Evolutionary conservation across 306 rosid genomes (phyloP).

Genomic region (Crotalaria pallida): DNA sequence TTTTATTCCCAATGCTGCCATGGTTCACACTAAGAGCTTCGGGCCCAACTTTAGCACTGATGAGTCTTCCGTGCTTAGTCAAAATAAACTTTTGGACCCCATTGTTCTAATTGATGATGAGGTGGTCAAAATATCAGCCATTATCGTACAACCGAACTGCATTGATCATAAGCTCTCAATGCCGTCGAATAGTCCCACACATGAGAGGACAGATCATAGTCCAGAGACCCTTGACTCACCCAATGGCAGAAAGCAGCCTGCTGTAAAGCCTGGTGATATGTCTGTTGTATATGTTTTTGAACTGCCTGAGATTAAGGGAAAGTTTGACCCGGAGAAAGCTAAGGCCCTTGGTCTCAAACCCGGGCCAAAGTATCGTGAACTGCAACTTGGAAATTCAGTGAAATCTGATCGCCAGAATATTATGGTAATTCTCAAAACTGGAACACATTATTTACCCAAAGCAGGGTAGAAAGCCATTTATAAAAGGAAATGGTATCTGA

Average conservation of each 20-base stretch:
- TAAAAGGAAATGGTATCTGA: neutral
- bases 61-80: constrained; percentile 21
- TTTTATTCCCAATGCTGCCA: constrained; percentile 86
- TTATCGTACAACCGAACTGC: constrained; percentile 53
- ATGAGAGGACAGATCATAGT: constrained; percentile 22
- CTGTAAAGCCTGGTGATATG: constrained; percentile 70
- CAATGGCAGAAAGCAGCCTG: constrained; percentile 20
- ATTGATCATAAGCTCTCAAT: constrained; percentile 16
- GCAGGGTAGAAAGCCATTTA: constrained; percentile 1
- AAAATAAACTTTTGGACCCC: constrained; percentile 42
- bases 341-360: constrained; percentile 66
- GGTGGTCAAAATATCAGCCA: constrained; percentile 85
- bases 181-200: constrained; percentile 22
- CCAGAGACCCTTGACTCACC: constrained; percentile 29
- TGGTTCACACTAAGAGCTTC: constrained; percentile 93
- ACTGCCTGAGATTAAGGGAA: constrained; percentile 86
- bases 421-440: constrained; percentile 49
- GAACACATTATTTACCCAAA: neutral
- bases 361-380: constrained; percentile 74
- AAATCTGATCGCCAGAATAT: constrained; percentile 63
- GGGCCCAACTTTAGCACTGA: constrained; percentile 40
- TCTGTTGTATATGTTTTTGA: constrained; percentile 86
- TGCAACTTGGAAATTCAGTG: constrained; percentile 83
- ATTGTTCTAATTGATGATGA: constrained; percentile 74
- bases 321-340: constrained; percentile 75